These are phyloP conservation scores for Citrus hindsii DNA, from an alignment of 345 rosid genomes.

Conservation along the genomic window DNA sequence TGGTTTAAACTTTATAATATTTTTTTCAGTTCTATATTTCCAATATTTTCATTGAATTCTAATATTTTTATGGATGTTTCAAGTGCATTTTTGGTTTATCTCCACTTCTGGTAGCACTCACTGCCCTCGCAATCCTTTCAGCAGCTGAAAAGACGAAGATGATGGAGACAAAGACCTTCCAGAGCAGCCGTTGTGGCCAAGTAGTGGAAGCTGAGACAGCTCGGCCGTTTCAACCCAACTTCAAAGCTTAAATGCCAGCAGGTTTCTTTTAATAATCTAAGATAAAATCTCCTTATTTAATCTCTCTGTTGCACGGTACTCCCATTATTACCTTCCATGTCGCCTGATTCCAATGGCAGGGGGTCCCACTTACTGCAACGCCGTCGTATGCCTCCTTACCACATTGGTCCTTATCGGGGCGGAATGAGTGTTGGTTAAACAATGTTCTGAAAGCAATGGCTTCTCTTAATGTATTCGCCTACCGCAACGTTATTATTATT, in stretches of 20 bases:
- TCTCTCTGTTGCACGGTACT: conserved; percentile 80
- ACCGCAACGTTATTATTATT: background rate
- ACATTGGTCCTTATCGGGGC: conserved; percentile 58
- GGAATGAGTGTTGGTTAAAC: conserved; percentile 51
- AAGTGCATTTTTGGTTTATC: no score
- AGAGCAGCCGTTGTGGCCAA: no score
- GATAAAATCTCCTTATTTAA: conserved; percentile 88
- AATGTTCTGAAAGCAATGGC: conserved; percentile 55
- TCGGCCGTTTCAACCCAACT: no score
- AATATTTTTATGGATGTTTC: no score
- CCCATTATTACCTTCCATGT: conserved; percentile 32
- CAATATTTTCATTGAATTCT: no score
- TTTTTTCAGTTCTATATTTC: no score
- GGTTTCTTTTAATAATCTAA: conserved; percentile 82
- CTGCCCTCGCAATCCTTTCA: no score
- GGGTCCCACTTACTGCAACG: conserved; percentile 92
- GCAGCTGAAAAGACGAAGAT: no score
- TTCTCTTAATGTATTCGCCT: conserved; percentile 20
- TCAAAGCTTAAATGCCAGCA: conserved; percentile 71
- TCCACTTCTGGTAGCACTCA: no score
- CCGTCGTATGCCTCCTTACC: conserved; percentile 75
- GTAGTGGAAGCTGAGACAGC: no score
- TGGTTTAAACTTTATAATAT: no score
- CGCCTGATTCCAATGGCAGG: conserved; percentile 43
- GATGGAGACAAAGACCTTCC: no score